Conservation (phyloP, 129 eudicot species). For the Arctium minus region DNA sequence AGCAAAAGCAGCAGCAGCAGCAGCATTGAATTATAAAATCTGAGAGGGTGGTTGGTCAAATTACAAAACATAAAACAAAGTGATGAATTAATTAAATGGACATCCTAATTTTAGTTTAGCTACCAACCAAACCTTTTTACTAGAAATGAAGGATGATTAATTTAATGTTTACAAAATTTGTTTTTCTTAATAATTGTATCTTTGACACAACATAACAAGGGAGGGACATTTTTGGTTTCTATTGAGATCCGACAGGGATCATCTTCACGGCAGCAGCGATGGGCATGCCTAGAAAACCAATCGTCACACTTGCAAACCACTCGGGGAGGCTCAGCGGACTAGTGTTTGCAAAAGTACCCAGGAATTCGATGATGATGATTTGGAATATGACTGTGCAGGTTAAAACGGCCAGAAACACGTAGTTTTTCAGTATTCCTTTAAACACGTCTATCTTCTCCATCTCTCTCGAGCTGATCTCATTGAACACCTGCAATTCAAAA, state of each 20-base stretch:
- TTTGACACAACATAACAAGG: background rate
- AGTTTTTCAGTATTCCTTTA: conserved; percentile 72
- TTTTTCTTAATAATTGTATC: background rate
- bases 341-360: conserved; percentile 90
- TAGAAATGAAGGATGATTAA: background rate
- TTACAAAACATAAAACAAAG: background rate
- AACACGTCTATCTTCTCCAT: conserved; percentile 92
- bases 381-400: conserved; percentile 69
- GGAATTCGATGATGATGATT: conserved; percentile 58
- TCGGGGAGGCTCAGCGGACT: conserved; percentile 63
- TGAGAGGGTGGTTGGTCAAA: background rate
- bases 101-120: background rate
- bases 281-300: conserved; percentile 90
- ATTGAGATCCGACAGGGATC: conserved; percentile 68
- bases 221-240: background rate
- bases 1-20: too few species aligned
- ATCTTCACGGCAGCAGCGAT: conserved; percentile 81
- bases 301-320: conserved; percentile 62
- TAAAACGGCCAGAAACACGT: conserved; percentile 71
- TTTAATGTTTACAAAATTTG: background rate
- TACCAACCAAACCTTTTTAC: background rate
- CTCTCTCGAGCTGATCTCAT: conserved; percentile 84
- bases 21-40: background rate
- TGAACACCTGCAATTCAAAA: conserved; percentile 62
- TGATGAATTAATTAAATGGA: background rate